Evolutionary conservation across 2,329 filamentous ascomycete species (phyloP).

Genomic region (Microcyclosporella mali): DNA sequence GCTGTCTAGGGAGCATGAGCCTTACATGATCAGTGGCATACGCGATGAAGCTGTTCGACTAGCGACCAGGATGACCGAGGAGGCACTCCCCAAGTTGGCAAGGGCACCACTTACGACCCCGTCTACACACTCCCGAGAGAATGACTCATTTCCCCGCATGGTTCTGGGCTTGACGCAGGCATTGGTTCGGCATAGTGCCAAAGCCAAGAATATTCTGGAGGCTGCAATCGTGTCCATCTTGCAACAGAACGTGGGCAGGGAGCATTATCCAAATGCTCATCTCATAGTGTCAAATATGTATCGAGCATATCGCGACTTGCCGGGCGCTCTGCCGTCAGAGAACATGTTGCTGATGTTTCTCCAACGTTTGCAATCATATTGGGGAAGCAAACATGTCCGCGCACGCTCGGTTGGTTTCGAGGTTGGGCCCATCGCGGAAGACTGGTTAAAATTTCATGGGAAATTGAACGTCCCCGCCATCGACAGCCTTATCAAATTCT

Average conservation of each 20-base stretch:
- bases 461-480: conserved; percentile 16
- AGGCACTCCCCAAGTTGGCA: too few species aligned
- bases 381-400: background rate
- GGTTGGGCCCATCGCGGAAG: conserved; percentile 14
- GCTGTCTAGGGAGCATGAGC: too few species aligned
- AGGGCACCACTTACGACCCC: too few species aligned
- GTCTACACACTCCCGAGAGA: too few species aligned
- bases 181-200: background rate
- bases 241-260: background rate
- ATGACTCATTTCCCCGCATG: too few species aligned
- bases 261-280: conserved; percentile 1
- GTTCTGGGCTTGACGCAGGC: too few species aligned
- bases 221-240: conserved; percentile 2
- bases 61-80: too few species aligned
- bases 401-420: background rate
- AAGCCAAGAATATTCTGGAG: conserved; percentile 1
- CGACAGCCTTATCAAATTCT: conserved; percentile 19
- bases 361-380: conserved; percentile 6
- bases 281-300: conserved; percentile 9
- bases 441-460: conserved; percentile 24
- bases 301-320: conserved; percentile 4
- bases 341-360: conserved; percentile 13
- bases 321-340: conserved; percentile 3
- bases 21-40: too few species aligned
- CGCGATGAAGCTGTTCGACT: too few species aligned